Evolutionary conservation across 176 grass and related monocot species (phyloP).

Genomic region (Avena sativa): DNA sequence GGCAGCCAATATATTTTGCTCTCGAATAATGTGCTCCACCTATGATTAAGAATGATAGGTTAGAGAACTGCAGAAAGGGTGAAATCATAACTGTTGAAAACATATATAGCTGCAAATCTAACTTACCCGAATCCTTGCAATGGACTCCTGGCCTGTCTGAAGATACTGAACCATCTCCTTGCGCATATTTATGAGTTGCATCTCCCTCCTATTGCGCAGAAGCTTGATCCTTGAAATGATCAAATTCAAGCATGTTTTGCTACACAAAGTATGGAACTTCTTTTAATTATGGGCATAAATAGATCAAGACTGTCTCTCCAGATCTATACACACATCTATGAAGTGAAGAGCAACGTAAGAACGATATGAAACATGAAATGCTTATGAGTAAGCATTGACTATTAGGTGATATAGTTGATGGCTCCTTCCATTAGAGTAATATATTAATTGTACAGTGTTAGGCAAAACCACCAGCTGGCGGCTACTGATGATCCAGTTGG

Average conservation of each 20-base stretch:
- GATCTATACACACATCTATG: neutral
- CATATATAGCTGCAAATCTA: constrained; percentile 27
- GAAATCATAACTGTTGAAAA: neutral
- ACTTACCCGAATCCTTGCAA: constrained; percentile 87
- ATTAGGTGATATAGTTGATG: neutral
- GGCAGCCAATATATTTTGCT: constrained; percentile 95
- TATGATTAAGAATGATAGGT: constrained; percentile 47
- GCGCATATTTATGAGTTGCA: constrained; percentile 85
- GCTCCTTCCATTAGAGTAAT: neutral
- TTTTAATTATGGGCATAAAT: constrained; percentile 1
- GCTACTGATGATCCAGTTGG: neutral
- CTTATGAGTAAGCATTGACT: neutral
- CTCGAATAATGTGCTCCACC: constrained; percentile 94
- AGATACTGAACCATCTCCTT: constrained; percentile 97
- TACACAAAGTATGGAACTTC: constrained; percentile 42
- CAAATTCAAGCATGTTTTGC: constrained; percentile 97
- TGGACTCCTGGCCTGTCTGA: constrained; percentile 86
- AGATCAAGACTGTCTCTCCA: neutral
- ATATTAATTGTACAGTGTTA: neutral
- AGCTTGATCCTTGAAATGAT: constrained; percentile 97
- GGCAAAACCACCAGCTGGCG: neutral
- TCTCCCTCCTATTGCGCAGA: constrained; percentile 94
- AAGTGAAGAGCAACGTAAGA: neutral
- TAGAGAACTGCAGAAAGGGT: constrained; percentile 1
- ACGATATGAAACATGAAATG: neutral